These are phyloP conservation scores for Gnomoniopsis sp. DNA, from an alignment of 2,329 filamentous ascomycete species.

Conservation along the genomic window DNA sequence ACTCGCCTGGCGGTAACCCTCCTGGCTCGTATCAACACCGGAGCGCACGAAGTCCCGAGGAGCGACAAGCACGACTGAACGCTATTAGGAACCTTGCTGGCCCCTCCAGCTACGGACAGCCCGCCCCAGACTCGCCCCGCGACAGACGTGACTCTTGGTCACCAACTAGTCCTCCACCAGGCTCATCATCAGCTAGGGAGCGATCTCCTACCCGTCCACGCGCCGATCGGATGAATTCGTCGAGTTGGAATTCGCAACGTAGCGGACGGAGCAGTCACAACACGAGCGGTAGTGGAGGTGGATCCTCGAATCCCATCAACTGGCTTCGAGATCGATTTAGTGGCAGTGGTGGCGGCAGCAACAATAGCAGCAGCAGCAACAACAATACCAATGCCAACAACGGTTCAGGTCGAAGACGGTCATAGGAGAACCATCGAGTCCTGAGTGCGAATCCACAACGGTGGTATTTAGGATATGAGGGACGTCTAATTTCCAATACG, in stretches of 20 bases:
- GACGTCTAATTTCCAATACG: neutral
- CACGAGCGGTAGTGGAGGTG: slow-evolving; percentile 4
- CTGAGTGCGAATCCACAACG: neutral
- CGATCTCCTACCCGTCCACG: slow-evolving; percentile 10
- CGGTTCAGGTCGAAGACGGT: slow-evolving; percentile 9
- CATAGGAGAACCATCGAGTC: slow-evolving; percentile 1
- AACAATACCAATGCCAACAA: neutral
- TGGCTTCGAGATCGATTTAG: slow-evolving; percentile 25
- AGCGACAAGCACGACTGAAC: slow-evolving; percentile 21
- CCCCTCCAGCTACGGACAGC: slow-evolving; percentile 3
- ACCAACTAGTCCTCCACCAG: slow-evolving; percentile 14
- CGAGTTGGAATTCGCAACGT: slow-evolving; percentile 1
- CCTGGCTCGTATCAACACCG: slow-evolving; percentile 8
- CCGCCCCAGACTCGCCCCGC: neutral
- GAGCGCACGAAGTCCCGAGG: slow-evolving; percentile 14
- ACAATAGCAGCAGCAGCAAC: neutral
- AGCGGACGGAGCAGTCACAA: slow-evolving; percentile 1
- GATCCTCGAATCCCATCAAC: slow-evolving; percentile 17
- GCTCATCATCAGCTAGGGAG: slow-evolving; percentile 11
- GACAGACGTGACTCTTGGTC: slow-evolving; percentile 17
- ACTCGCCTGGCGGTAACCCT: neutral
- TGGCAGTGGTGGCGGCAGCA: neutral
- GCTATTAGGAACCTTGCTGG: slow-evolving; percentile 23
- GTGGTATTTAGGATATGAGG: neutral
- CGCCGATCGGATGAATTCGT: slow-evolving; percentile 3